Conservation (phyloP, 306 rosid genomes). For the Trichosanthes cucumerina region DNA sequence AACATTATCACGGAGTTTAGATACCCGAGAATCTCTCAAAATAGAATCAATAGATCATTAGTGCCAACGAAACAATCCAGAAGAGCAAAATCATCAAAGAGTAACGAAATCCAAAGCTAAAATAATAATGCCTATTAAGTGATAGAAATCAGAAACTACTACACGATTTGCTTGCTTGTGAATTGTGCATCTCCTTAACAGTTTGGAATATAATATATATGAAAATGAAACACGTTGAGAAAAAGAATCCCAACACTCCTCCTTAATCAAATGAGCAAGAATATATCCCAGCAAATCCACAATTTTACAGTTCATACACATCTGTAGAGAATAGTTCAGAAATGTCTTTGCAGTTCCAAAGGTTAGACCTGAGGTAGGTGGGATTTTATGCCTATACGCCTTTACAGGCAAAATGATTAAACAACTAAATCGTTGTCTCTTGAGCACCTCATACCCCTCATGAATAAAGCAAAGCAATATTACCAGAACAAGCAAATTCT, state of each 20-base stretch:
- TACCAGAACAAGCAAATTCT: neutral
- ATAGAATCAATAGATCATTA: neutral
- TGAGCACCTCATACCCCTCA: neutral
- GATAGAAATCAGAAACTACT: neutral
- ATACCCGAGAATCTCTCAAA: neutral
- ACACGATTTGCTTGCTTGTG: neutral
- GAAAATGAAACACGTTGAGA: neutral
- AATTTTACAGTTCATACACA: neutral
- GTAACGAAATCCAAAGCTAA: neutral
- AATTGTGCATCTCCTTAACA: neutral
- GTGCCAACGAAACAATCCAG: neutral
- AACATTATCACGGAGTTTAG: neutral
- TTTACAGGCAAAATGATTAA: neutral
- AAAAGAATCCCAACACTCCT: neutral
- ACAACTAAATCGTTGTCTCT: neutral
- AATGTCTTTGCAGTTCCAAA: neutral
- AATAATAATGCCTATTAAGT: neutral
- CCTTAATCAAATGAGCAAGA: neutral
- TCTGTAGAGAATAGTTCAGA: neutral
- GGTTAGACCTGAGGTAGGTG: neutral
- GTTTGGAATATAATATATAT: neutral
- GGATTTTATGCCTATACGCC: neutral
- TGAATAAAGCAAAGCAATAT: neutral
- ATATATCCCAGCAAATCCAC: neutral
- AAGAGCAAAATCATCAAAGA: neutral